A percentile compares a stretch with the other conserved stretches of the same genome.
These are phyloP conservation scores for Arxiozyma bovina DNA, from an alignment of 1,139 yeast species.

Conservation along the genomic window DNA sequence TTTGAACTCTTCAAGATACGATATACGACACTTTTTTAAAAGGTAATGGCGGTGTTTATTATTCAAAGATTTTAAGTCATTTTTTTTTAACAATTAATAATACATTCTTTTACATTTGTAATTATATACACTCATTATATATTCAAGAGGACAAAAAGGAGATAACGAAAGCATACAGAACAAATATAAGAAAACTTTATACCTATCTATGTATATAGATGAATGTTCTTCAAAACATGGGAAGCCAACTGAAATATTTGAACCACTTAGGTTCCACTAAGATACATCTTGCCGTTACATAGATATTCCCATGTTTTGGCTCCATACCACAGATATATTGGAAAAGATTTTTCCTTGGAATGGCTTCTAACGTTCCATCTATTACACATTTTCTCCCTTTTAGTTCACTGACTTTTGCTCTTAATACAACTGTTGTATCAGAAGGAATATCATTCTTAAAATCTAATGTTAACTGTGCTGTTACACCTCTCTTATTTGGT, in stretches of 20 bases:
- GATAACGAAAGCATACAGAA: not conserved
- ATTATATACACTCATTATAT: not conserved
- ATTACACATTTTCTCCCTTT: slow-evolving; percentile 80
- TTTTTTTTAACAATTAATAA: too few species aligned
- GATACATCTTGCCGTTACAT: slow-evolving; percentile 53
- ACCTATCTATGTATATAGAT: not conserved
- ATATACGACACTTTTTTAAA: not conserved
- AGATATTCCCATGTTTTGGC: slow-evolving; percentile 26
- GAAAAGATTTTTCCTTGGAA: slow-evolving; percentile 6
- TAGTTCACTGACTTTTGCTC: slow-evolving; percentile 55
- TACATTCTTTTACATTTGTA: not conserved
- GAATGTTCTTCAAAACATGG: slow-evolving; percentile 13
- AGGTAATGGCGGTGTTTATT: not conserved
- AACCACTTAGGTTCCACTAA: slow-evolving; percentile 78
- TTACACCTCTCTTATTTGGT: slow-evolving; percentile 87
- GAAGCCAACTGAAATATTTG: slow-evolving; percentile 56
- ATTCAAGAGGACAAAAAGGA: not conserved
- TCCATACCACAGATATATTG: slow-evolving; percentile 7
- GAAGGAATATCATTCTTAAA: slow-evolving; percentile 62
- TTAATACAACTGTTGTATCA: slow-evolving; percentile 54
- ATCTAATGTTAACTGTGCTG: slow-evolving; percentile 64
- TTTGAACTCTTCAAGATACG: not conserved
- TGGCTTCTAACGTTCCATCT: slow-evolving; percentile 52
- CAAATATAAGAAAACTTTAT: too few species aligned
- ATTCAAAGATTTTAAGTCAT: too few species aligned